Evolutionary conservation across 441 rosid genomes (phyloP).

Genomic region (Monsonia emarginata): DNA sequence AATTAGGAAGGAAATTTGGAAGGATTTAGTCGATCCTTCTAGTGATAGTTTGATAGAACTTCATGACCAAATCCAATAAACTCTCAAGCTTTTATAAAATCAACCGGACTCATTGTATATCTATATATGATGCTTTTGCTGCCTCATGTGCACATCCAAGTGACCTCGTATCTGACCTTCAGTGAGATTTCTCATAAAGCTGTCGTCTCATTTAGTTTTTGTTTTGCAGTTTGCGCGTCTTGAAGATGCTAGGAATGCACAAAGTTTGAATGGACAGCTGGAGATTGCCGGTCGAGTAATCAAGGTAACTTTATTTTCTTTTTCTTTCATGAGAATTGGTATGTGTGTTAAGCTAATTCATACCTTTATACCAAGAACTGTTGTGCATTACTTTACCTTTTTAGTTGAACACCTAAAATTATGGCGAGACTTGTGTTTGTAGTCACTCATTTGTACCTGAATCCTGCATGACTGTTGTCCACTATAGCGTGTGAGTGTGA

Average conservation of each 20-base stretch:
- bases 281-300: conserved; percentile 90
- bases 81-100: background rate
- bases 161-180: background rate
- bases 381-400: no score
- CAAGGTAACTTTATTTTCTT: conserved; percentile 41
- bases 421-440: no score
- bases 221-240: conserved; percentile 71
- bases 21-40: background rate
- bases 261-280: conserved; percentile 79
- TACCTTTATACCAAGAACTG: no score
- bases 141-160: background rate
- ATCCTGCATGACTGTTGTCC: background rate
- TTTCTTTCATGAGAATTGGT: background rate
- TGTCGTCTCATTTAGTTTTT: background rate
- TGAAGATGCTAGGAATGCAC: conserved; percentile 88
- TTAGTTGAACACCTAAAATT: no score
- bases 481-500: no score
- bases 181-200: conserved; percentile 1
- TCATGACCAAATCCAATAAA: background rate
- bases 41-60: background rate
- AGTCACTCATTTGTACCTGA: background rate
- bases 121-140: background rate
- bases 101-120: background rate
- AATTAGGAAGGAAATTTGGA: background rate
- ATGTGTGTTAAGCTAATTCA: no score